Evolutionary conservation across 108 stramenopile genomes (phyloP).

Genomic region (Conticribra guillardii): DNA sequence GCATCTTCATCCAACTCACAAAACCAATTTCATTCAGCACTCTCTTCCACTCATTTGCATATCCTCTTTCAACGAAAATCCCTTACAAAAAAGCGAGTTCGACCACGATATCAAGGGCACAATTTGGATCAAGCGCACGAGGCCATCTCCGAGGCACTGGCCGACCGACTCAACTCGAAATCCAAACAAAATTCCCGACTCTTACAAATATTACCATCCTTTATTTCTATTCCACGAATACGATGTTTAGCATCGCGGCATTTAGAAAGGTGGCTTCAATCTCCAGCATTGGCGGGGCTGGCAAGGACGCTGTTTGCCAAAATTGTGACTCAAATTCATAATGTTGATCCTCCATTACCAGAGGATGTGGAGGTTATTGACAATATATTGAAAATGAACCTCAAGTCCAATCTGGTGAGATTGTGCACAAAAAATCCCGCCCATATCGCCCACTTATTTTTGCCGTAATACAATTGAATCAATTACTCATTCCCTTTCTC

Average conservation of each 20-base stretch:
- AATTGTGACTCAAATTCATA: conserved; percentile 55
- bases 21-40: background rate
- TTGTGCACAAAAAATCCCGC: no score
- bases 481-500: no score
- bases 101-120: conserved; percentile 63
- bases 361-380: conserved; percentile 70
- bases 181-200: conserved; percentile 83
- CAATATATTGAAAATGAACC: conserved; percentile 64
- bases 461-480: background rate
- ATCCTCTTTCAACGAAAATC: conserved; percentile 31
- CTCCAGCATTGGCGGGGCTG: conserved; percentile 77
- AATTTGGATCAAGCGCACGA: conserved; percentile 53
- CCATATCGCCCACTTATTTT: no score
- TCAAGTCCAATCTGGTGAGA: conserved; percentile 73
- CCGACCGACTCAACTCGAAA: conserved; percentile 65
- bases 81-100: conserved; percentile 42
- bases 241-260: conserved; percentile 56
- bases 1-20: conserved; percentile 1
- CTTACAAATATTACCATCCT: conserved; percentile 57
- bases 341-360: conserved; percentile 64
- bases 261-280: conserved; percentile 82
- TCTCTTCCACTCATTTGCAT: background rate
- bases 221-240: conserved; percentile 61
- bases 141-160: conserved; percentile 52
- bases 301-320: conserved; percentile 64